Evolutionary conservation across 2,329 filamentous ascomycete species (phyloP), one percentile per base, ranked within the genome.

Genomic region (Cucurbitaria berberidis): DNA sequence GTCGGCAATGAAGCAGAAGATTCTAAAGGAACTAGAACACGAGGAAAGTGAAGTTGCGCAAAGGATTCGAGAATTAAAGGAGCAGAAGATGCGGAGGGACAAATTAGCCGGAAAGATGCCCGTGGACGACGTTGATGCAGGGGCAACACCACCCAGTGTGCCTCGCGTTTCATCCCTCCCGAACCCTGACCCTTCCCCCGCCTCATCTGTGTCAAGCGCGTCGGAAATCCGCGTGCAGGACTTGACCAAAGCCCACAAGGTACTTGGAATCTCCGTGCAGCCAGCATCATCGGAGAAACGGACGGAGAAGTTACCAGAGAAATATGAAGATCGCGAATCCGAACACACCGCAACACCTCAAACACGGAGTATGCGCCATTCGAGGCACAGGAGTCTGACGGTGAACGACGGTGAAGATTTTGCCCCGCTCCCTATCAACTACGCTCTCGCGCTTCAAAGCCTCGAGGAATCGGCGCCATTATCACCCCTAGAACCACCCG

Each of bases 1-100:
- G 29, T 46, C 59, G 16, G 46, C 50, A 29, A 58, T 58, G 40
- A 66, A 70, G 44, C 67, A 68, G 22, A 69, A 66, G 41, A 64
- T 73, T 24, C 48, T 74, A 15, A 65, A 66, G 40, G 71, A 74
- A 42, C 45, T 74, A 35, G 70, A 73, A 50, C 64, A 67, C 34
- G 80, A 78, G 49, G 82, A 84, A 24, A 84, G 81, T 58, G 78
- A 84, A 35, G 84, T 86, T 6, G 82, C 81, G 30, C 80, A 80
- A 49, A 76, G 82, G 38, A 87, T 87, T 45, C 79, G 80, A 62
- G 78, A 87, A 62, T 68, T 87, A 27, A 82, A 82, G 63, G 80
- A 83, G 60, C 82, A 83, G 57, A 83, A 84, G 59, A 77, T 83
- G 69, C 77, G 79, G 63, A 79, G 83, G 54, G 80, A 84, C 40